These are phyloP conservation scores for Metschnikowia santaceciliae DNA, from an alignment of 805 yeast species.

Conservation along the genomic window DNA sequence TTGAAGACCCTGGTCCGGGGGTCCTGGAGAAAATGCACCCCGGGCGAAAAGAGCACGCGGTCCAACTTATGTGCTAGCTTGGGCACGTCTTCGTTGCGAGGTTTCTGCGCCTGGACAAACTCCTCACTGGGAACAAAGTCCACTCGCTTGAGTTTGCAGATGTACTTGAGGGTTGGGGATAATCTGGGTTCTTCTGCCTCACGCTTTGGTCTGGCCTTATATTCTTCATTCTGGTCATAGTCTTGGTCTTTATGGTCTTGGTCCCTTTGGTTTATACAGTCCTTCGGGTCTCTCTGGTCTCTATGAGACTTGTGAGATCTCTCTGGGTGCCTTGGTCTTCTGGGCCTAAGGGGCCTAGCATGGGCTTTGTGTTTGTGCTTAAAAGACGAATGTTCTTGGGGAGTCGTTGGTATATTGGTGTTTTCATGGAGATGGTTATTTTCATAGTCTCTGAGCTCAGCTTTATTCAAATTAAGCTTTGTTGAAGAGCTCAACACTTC, in stretches of 20 bases:
- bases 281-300: neutral
- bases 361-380: neutral
- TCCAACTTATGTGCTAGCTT: constrained; percentile 62
- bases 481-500: constrained; percentile 1
- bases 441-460: neutral
- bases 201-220: neutral
- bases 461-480: neutral
- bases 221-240: too few relatives aligned
- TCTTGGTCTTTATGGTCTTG: too few relatives aligned
- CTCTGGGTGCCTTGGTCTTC: neutral
- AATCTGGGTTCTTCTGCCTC: neutral
- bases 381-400: neutral
- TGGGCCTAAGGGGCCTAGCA: neutral
- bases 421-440: too few relatives aligned
- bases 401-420: neutral
- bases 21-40: constrained; percentile 77
- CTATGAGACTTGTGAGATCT: neutral
- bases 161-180: neutral
- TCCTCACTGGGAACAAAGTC: constrained; percentile 2
- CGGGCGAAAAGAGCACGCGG: constrained; percentile 70
- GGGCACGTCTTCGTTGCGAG: constrained; percentile 42
- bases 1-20: constrained; percentile 72
- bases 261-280: too few relatives aligned
- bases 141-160: neutral
- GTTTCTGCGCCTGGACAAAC: constrained; percentile 17